phyloP scores from a whole-genome alignment of 2,329 filamentous ascomycete species.

The Colletotrichum australisinense region DNA sequence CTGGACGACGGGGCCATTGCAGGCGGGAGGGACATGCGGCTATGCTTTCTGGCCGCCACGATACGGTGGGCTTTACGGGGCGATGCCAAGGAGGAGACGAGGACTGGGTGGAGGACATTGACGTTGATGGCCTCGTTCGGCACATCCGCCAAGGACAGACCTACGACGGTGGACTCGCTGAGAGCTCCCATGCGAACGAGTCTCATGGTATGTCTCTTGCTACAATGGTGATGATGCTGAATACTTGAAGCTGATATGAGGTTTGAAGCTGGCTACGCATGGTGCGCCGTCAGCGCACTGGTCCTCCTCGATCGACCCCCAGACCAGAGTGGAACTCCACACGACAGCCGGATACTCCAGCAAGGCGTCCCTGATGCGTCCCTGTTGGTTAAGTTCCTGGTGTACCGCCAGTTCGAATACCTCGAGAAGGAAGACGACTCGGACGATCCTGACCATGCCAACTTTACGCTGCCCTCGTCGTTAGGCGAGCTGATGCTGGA shows the following conservation, averaged over 20 bases:
- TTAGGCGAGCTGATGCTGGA: slow-evolving; percentile 49
- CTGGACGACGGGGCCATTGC: slow-evolving; percentile 69
- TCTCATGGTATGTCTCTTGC: slow-evolving; percentile 73
- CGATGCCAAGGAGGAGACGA: slow-evolving; percentile 58
- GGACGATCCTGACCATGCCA: slow-evolving; percentile 48
- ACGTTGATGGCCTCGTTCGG: slow-evolving; percentile 75
- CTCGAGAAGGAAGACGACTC: slow-evolving; percentile 58
- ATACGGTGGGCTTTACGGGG: slow-evolving; percentile 86
- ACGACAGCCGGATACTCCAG: slow-evolving; percentile 45
- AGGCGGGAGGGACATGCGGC: slow-evolving; percentile 86
- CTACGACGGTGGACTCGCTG: slow-evolving; percentile 87
- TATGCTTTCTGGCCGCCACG: slow-evolving; percentile 85
- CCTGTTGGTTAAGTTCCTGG: slow-evolving; percentile 65
- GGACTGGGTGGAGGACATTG: slow-evolving; percentile 75
- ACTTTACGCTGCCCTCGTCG: slow-evolving; percentile 44
- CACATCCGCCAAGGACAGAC: slow-evolving; percentile 79
- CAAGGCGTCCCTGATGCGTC: slow-evolving; percentile 48
- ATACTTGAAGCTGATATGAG: slow-evolving; percentile 23
- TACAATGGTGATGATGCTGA: neutral
- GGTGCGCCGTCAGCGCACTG: slow-evolving; percentile 85
- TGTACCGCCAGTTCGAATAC: slow-evolving; percentile 73
- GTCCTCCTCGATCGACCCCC: slow-evolving; percentile 76
- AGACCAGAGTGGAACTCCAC: slow-evolving; percentile 46
- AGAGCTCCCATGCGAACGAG: slow-evolving; percentile 78
- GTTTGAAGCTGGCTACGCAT: slow-evolving; percentile 84